Evolutionary conservation across 495 filamentous ascomycete species (phyloP).

Genomic region (Apiosordaria backusii): DNA sequence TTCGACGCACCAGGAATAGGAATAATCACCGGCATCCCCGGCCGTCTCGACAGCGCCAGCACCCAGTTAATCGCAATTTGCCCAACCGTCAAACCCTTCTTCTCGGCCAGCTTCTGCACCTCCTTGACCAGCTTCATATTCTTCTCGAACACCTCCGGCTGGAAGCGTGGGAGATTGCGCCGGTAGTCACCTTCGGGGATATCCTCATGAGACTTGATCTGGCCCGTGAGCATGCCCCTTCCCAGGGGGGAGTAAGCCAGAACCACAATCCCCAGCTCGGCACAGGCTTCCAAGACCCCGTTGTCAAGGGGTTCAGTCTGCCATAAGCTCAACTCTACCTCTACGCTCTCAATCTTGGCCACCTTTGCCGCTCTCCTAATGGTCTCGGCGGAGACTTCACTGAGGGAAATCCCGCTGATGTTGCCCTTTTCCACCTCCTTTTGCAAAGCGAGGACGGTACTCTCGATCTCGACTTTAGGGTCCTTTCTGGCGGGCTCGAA

Average conservation of each 20-base stretch:
- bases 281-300: conserved; percentile 67
- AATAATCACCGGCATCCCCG: conserved; percentile 67
- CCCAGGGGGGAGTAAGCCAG: conserved; percentile 57
- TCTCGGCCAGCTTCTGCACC: conserved; percentile 61
- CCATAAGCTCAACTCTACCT: conserved; percentile 79
- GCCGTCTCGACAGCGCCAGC: conserved; percentile 46
- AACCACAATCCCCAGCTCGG: conserved; percentile 67
- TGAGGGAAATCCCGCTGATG: conserved; percentile 70
- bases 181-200: conserved; percentile 60
- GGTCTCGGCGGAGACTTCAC: conserved; percentile 69
- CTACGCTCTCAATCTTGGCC: conserved; percentile 68
- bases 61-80: conserved; percentile 82
- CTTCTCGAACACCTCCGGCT: conserved; percentile 62
- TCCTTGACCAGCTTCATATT: conserved; percentile 72
- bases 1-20: conserved; percentile 74
- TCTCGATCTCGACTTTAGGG: conserved; percentile 48
- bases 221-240: conserved; percentile 52
- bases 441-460: conserved; percentile 52
- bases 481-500: conserved; percentile 79
- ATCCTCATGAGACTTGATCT: conserved; percentile 59
- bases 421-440: conserved; percentile 68
- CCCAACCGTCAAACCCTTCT: conserved; percentile 65
- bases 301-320: conserved; percentile 65
- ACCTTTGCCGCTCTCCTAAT: conserved; percentile 69
- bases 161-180: conserved; percentile 59